These are phyloP conservation scores for Didymella pinodella DNA, from an alignment of 2,329 filamentous ascomycete species.

Conservation along the genomic window DNA sequence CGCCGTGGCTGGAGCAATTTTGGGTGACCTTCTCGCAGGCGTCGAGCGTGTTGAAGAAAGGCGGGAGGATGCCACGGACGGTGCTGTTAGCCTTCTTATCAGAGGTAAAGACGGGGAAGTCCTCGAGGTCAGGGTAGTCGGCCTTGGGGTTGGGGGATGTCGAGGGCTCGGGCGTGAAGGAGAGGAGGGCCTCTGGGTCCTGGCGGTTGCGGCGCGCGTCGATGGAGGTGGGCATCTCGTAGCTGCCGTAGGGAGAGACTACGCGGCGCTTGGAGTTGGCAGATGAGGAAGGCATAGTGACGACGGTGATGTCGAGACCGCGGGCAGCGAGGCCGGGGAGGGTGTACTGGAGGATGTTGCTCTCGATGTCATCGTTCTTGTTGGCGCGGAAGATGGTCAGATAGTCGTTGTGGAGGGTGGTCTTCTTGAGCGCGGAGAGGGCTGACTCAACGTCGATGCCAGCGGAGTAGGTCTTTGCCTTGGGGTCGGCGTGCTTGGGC, in stretches of 20 bases:
- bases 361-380: conserved; percentile 31
- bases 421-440: conserved; percentile 31
- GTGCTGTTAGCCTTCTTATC: conserved; percentile 42
- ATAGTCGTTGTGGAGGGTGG: conserved; percentile 40
- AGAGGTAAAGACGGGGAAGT: conserved; percentile 38
- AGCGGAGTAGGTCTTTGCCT: conserved; percentile 36
- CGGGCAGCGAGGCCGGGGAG: conserved; percentile 25
- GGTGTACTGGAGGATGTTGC: conserved; percentile 25
- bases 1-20: conserved; percentile 83
- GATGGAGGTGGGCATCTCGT: conserved; percentile 35
- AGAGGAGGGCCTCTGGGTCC: conserved; percentile 44
- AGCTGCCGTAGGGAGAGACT: conserved; percentile 47
- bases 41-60: conserved; percentile 76
- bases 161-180: conserved; percentile 37
- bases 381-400: conserved; percentile 38
- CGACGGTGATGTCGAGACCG: conserved; percentile 47
- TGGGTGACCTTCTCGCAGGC: conserved; percentile 74
- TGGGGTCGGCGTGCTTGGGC: conserved; percentile 38
- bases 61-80: conserved; percentile 65
- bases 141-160: conserved; percentile 34
- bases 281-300: conserved; percentile 47
- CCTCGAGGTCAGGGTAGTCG: conserved; percentile 37
- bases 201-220: conserved; percentile 38
- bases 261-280: conserved; percentile 43
- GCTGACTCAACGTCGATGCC: conserved; percentile 34